These are phyloP conservation scores for Simplicillium sp. DNA, from an alignment of 2,329 filamentous ascomycete species.

Conservation along the genomic window DNA sequence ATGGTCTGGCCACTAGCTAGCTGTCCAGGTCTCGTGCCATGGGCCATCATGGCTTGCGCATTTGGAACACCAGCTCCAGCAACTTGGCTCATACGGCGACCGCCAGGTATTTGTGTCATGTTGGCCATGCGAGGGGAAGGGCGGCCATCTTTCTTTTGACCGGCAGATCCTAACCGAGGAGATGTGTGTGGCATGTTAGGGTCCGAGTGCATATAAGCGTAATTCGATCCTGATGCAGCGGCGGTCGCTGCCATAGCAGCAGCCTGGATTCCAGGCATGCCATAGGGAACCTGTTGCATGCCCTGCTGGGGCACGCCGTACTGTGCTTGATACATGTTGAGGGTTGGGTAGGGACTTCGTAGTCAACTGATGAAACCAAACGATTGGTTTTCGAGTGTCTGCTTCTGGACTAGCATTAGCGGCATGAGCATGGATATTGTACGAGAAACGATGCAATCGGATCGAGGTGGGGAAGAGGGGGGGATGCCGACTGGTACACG, in stretches of 20 bases:
- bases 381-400: no score
- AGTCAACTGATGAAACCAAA: not conserved
- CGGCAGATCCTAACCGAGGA: slow-evolving; percentile 66
- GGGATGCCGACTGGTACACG: no score
- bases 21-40: slow-evolving; percentile 49
- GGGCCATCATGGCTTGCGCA: slow-evolving; percentile 68
- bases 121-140: slow-evolving; percentile 69
- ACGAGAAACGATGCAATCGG: no score
- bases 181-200: slow-evolving; percentile 61
- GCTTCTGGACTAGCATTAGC: no score
- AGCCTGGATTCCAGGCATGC: slow-evolving; percentile 73
- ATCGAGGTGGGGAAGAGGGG: no score
- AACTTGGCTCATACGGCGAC: slow-evolving; percentile 66
- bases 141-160: slow-evolving; percentile 61
- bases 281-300: slow-evolving; percentile 61
- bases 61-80: slow-evolving; percentile 66
- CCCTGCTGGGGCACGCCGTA: slow-evolving; percentile 64
- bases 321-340: slow-evolving; percentile 62
- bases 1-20: slow-evolving; percentile 55
- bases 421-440: no score
- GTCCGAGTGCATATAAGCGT: slow-evolving; percentile 65
- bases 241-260: slow-evolving; percentile 89
- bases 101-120: slow-evolving; percentile 45
- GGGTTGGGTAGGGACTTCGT: not conserved
- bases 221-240: slow-evolving; percentile 74